These are phyloP conservation scores for Vigna nakashimae DNA, from an alignment of 306 rosid species.

Conservation along the genomic window DNA sequence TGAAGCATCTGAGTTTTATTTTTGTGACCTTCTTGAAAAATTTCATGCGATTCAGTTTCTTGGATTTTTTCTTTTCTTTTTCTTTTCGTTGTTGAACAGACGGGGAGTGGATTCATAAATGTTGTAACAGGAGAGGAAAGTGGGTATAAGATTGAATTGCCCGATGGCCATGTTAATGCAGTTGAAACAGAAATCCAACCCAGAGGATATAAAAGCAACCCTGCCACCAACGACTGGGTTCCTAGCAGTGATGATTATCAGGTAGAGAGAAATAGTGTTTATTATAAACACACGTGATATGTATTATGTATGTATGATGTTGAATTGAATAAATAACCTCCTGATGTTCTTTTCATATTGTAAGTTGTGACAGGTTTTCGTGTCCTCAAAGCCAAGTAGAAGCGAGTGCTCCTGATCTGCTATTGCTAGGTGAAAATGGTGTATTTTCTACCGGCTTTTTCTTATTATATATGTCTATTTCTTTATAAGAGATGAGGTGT, in stretches of 20 bases:
- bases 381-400: slow-evolving; percentile 59
- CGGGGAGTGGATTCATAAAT: slow-evolving; percentile 77
- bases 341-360: background rate
- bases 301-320: too few relatives aligned
- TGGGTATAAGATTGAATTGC: slow-evolving; percentile 41
- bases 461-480: background rate
- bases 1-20: background rate
- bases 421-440: background rate
- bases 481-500: background rate
- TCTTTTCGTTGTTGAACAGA: slow-evolving; percentile 47
- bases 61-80: background rate
- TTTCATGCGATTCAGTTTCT: background rate
- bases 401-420: slow-evolving; percentile 55
- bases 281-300: too few relatives aligned
- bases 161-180: slow-evolving; percentile 27
- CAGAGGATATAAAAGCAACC: slow-evolving; percentile 64
- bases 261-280: slow-evolving; percentile 33
- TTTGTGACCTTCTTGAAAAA: background rate
- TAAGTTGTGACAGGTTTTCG: slow-evolving; percentile 45
- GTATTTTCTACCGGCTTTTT: slow-evolving; percentile 4
- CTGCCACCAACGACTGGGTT: slow-evolving; percentile 88
- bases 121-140: slow-evolving; percentile 41
- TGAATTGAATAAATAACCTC: background rate
- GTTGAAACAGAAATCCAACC: slow-evolving; percentile 24
- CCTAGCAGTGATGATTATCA: slow-evolving; percentile 53